Evolutionary conservation across 2,329 filamentous ascomycete genomes (phyloP).

Genomic region (Cordyceps tenuipes): DNA sequence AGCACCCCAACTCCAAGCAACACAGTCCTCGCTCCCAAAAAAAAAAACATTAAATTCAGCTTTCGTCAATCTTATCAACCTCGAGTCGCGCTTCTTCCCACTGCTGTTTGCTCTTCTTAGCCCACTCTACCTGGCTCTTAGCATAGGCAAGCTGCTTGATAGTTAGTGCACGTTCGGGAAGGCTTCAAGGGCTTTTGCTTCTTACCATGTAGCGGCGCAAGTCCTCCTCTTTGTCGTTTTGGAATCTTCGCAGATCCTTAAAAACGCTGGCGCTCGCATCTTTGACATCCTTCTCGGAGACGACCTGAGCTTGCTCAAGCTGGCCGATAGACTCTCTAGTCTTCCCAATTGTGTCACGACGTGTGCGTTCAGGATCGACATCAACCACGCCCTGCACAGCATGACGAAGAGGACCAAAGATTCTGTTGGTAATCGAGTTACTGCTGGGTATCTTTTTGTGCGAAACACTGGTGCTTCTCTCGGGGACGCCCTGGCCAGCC

Average conservation of each 20-base stretch:
- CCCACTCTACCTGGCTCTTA: slow-evolving; percentile 90
- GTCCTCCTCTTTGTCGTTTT: slow-evolving; percentile 92
- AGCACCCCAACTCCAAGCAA: slow-evolving; percentile 8
- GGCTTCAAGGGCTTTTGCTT: slow-evolving; percentile 12
- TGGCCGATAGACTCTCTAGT: slow-evolving; percentile 79
- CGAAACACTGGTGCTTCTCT: slow-evolving; percentile 36
- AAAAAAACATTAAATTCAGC: slow-evolving; percentile 25
- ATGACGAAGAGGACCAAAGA: slow-evolving; percentile 91
- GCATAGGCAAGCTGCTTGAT: slow-evolving; percentile 71
- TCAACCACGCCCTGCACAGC: slow-evolving; percentile 95
- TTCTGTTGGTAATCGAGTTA: slow-evolving; percentile 86
- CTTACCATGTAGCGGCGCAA: slow-evolving; percentile 90
- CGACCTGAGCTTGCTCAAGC: slow-evolving; percentile 83
- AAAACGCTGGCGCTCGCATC: slow-evolving; percentile 85
- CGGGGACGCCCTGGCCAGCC: slow-evolving; percentile 62
- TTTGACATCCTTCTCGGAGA: slow-evolving; percentile 83
- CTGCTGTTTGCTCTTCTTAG: slow-evolving; percentile 77
- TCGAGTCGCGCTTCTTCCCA: slow-evolving; percentile 88
- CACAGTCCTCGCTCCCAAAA: neutral
- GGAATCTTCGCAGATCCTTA: slow-evolving; percentile 85
- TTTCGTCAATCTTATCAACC: slow-evolving; percentile 75
- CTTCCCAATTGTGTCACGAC: slow-evolving; percentile 90
- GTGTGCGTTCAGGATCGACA: slow-evolving; percentile 86
- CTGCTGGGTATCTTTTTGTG: slow-evolving; percentile 79
- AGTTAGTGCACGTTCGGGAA: slow-evolving; percentile 17